These are phyloP conservation scores for Amorphotheca resinae DNA, from an alignment of 495 filamentous ascomycete species.

Conservation along the genomic window DNA sequence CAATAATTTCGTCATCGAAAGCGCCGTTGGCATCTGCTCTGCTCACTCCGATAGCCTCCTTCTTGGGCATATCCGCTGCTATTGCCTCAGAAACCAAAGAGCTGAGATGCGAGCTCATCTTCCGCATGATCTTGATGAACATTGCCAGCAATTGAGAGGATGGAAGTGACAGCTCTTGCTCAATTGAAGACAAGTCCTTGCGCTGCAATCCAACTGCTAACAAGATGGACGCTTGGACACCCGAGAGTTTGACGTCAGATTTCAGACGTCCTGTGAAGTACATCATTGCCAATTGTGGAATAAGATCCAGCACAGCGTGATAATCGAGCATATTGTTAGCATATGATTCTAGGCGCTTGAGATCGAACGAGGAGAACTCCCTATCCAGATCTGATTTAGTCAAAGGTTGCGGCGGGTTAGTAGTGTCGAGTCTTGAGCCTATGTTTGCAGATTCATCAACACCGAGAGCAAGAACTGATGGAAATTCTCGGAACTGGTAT, in stretches of 20 bases:
- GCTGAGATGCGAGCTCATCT: slow-evolving; percentile 66
- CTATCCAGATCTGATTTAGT: slow-evolving; percentile 61
- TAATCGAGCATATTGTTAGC: slow-evolving; percentile 95
- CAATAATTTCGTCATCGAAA: slow-evolving; percentile 48
- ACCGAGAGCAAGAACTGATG: slow-evolving; percentile 66
- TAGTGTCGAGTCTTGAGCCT: slow-evolving; percentile 50
- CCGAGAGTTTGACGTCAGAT: slow-evolving; percentile 51
- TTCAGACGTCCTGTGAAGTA: slow-evolving; percentile 72
- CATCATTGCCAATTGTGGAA: slow-evolving; percentile 65
- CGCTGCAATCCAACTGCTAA: slow-evolving; percentile 81
- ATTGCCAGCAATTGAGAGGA: slow-evolving; percentile 80
- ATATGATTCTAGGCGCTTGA: slow-evolving; percentile 88
- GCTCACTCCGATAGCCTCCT: slow-evolving; percentile 39
- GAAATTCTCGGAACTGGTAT: slow-evolving; percentile 84
- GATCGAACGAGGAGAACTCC: slow-evolving; percentile 76
- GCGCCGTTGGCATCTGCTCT: slow-evolving; percentile 38
- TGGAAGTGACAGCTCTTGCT: slow-evolving; percentile 64
- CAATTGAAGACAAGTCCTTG: slow-evolving; percentile 70
- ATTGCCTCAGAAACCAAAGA: slow-evolving; percentile 62
- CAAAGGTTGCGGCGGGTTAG: slow-evolving; percentile 38
- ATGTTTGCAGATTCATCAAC: slow-evolving; percentile 75
- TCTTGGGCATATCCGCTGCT: slow-evolving; percentile 52
- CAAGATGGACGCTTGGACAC: slow-evolving; percentile 73
- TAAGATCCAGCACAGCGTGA: slow-evolving; percentile 89
- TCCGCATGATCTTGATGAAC: slow-evolving; percentile 91